phyloP scores from a whole-genome alignment of 768 basidiomycete genomes.

The Rhizopogon roseolus region DNA sequence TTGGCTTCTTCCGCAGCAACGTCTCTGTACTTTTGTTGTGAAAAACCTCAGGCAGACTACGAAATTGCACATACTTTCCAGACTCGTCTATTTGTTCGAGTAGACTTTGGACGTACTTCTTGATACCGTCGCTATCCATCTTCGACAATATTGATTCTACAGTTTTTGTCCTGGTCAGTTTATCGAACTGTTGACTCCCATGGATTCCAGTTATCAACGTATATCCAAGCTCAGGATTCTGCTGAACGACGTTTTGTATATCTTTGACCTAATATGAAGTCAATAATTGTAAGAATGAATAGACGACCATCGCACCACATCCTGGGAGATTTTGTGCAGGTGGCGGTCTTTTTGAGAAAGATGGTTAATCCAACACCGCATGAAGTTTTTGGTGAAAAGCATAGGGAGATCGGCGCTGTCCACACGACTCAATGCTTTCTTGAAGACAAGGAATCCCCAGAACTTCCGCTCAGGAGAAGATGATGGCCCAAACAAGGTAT shows the following conservation, averaged over 20 bases:
- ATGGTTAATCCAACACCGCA: slow-evolving; percentile 97
- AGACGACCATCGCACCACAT: slow-evolving; percentile 52
- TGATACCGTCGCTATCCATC: slow-evolving; percentile 71
- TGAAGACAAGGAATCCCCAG: slow-evolving; percentile 94
- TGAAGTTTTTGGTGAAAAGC: slow-evolving; percentile 92
- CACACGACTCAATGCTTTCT: slow-evolving; percentile 68
- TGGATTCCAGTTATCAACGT: slow-evolving; percentile 80
- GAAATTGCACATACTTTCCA: slow-evolving; percentile 33
- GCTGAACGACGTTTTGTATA: slow-evolving; percentile 70
- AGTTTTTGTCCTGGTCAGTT: slow-evolving; percentile 87
- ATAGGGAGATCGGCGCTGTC: slow-evolving; percentile 66
- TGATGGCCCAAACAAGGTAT: slow-evolving; percentile 79
- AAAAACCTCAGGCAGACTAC: neutral
- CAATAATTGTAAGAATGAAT: neutral
- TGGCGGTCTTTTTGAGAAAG: slow-evolving; percentile 84
- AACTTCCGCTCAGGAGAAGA: slow-evolving; percentile 87
- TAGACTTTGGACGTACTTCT: slow-evolving; percentile 70
- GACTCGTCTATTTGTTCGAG: slow-evolving; percentile 52
- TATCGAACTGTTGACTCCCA: slow-evolving; percentile 87
- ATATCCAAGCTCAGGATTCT: slow-evolving; percentile 77
- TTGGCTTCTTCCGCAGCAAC: slow-evolving; percentile 48
- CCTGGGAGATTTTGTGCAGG: slow-evolving; percentile 82
- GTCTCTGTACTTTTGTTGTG: slow-evolving; percentile 26
- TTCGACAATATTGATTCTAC: slow-evolving; percentile 77
- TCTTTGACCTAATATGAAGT: slow-evolving; percentile 53